Conservation (phyloP, 768 basidiomycete genomes). For the Tylopilus vinaceipallidus region DNA sequence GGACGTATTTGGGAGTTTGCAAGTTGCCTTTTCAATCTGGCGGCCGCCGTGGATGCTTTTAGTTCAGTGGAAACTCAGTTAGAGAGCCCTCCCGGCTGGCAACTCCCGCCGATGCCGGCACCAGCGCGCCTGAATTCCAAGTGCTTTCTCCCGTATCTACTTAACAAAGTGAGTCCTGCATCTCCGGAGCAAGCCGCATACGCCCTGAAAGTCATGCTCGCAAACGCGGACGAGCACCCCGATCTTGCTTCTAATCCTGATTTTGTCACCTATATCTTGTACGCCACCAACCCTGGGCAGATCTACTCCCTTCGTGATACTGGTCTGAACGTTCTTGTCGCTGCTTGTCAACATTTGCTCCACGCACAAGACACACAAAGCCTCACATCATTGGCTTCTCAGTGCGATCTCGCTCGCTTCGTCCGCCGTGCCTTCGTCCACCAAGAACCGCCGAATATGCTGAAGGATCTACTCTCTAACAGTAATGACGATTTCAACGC, state of each 20-base stretch:
- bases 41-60: neutral
- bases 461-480: neutral
- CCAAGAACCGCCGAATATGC: constrained; percentile 5
- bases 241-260: neutral
- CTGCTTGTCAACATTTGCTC: neutral
- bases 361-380: too few species aligned
- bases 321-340: neutral
- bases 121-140: neutral
- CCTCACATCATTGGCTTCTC: neutral
- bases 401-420: constrained; percentile 1
- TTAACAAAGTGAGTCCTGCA: neutral
- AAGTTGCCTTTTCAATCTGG: constrained; percentile 2
- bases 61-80: neutral
- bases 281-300: neutral
- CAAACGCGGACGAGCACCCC: neutral
- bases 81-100: too few species aligned
- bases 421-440: neutral
- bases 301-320: constrained; percentile 1
- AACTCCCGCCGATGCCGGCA: too few species aligned
- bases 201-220: neutral
- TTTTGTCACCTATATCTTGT: constrained; percentile 2
- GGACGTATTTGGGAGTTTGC: neutral
- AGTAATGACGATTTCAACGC: neutral
- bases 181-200: neutral
- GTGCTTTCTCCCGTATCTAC: neutral